phyloP scores from a whole-genome alignment of 2,329 filamentous ascomycete species.

The Septoria linicola region DNA sequence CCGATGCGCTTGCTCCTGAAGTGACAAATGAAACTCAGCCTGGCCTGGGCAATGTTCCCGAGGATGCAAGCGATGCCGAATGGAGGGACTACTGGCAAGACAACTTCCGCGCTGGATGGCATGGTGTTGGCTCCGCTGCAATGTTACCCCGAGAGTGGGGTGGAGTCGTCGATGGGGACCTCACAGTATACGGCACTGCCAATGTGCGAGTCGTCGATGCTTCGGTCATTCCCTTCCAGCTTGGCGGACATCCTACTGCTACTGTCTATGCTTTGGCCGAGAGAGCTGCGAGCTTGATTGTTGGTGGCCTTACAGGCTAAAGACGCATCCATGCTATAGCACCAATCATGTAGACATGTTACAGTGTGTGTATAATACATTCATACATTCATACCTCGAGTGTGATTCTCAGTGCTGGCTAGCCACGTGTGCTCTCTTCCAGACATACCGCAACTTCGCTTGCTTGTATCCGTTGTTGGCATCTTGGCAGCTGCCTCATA shows the following conservation, averaged over 20 bases:
- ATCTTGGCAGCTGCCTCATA: too few species aligned
- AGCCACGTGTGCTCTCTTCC: too few species aligned
- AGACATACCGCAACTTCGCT: too few species aligned
- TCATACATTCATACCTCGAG: too few species aligned
- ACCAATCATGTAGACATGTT: too few species aligned
- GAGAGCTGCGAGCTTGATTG: slow-evolving; percentile 31
- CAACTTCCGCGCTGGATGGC: slow-evolving; percentile 21
- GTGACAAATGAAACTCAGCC: slow-evolving; percentile 34
- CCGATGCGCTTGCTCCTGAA: slow-evolving; percentile 29
- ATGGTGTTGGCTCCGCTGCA: slow-evolving; percentile 29
- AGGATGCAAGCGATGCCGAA: slow-evolving; percentile 25
- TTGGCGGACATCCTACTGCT: slow-evolving; percentile 17
- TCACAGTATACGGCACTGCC: slow-evolving; percentile 29
- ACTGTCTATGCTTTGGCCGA: slow-evolving; percentile 35
- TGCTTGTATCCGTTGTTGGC: too few species aligned
- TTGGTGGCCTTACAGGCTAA: neutral
- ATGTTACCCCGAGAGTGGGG: slow-evolving; percentile 28
- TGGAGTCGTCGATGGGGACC: slow-evolving; percentile 29
- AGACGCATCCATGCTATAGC: too few species aligned
- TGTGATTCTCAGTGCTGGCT: too few species aligned
- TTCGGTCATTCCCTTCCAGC: slow-evolving; percentile 27
- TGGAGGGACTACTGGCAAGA: slow-evolving; percentile 19
- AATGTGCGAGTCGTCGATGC: slow-evolving; percentile 34
- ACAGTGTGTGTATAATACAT: too few species aligned
- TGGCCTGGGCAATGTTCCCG: slow-evolving; percentile 14